Conservation (phyloP, 148 eudicot genomes). For the Agrostemma githago region DNA sequence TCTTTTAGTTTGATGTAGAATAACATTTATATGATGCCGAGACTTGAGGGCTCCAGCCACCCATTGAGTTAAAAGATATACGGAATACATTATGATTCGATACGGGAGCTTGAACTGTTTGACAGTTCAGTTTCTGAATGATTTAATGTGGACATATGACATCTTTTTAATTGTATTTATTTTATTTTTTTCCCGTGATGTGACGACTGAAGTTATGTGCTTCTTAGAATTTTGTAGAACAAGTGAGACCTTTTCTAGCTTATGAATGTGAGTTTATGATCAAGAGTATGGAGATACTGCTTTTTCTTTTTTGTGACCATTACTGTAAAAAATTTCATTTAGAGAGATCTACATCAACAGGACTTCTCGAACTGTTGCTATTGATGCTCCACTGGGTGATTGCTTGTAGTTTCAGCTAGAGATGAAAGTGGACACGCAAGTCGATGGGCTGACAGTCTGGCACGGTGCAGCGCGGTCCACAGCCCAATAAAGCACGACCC, state of each 20-base stretch:
- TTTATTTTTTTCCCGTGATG: neutral
- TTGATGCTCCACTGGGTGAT: neutral
- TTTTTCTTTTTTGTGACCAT: neutral
- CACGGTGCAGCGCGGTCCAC: no score
- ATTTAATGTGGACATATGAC: slow-evolving; percentile 14
- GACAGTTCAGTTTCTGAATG: slow-evolving; percentile 12
- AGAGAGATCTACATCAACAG: neutral
- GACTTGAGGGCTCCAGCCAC: neutral
- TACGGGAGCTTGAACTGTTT: neutral
- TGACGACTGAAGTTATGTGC: slow-evolving; percentile 3
- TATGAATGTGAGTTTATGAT: no score
- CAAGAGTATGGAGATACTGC: no score
- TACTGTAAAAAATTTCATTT: neutral
- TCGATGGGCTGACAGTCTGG: no score
- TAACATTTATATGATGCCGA: slow-evolving; percentile 1
- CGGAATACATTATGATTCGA: neutral
- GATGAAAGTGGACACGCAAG: no score
- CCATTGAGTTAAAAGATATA: neutral
- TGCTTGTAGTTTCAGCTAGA: neutral
- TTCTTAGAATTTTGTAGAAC: neutral
- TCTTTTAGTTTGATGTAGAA: neutral
- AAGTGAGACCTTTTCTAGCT: neutral
- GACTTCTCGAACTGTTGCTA: neutral
- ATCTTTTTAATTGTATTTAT: neutral
- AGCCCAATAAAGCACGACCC: slow-evolving; percentile 34